Conservation (phyloP, 202 grass and related monocot genomes). For the Carex sylvatica region DNA sequence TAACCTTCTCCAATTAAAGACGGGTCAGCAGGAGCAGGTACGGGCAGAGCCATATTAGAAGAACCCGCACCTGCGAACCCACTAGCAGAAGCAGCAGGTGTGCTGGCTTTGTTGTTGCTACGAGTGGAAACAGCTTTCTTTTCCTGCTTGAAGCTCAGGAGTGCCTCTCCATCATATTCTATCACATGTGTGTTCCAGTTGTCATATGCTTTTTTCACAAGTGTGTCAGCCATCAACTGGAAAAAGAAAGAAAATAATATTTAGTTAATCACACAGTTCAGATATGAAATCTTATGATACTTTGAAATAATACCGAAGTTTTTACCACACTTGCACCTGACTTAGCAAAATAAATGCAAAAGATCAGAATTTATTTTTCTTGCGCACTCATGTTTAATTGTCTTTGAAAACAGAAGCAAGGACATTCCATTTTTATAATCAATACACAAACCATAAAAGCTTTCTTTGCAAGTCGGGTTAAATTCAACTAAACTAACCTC, state of each 20-base stretch:
- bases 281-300: neutral
- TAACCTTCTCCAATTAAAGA: slow-evolving; percentile 17
- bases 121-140: slow-evolving; percentile 50
- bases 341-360: neutral
- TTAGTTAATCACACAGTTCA: neutral
- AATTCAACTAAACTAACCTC: neutral
- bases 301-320: neutral
- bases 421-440: neutral
- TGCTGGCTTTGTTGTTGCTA: slow-evolving; percentile 34
- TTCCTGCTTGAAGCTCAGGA: slow-evolving; percentile 70
- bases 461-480: neutral
- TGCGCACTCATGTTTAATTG: neutral
- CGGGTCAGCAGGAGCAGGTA: neutral
- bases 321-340: no score
- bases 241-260: neutral
- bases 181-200: slow-evolving; percentile 71
- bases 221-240: slow-evolving; percentile 57
- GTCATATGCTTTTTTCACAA: slow-evolving; percentile 86
- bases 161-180: slow-evolving; percentile 76
- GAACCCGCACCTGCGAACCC: neutral
- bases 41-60: slow-evolving; percentile 9
- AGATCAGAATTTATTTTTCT: neutral
- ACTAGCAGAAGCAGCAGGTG: slow-evolving; percentile 1
- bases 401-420: neutral
- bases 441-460: neutral